These are phyloP conservation scores for Phaffomyces opuntiae DNA, from an alignment of 805 yeast genomes.

Conservation along the genomic window DNA sequence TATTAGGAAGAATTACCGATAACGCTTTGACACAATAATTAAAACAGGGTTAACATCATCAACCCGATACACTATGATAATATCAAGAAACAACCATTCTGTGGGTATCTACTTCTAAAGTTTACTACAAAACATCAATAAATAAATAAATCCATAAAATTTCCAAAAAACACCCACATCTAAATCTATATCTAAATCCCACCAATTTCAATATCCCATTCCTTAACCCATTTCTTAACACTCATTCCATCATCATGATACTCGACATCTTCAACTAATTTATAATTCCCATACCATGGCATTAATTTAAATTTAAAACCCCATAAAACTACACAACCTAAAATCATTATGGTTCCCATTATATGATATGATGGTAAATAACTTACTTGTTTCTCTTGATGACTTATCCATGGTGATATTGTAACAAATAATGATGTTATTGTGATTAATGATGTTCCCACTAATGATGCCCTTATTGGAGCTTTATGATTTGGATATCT, in stretches of 20 bases:
- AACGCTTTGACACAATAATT: too few relatives aligned
- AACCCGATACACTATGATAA: too few relatives aligned
- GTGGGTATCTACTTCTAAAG: too few relatives aligned
- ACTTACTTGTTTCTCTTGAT: conserved; percentile 17
- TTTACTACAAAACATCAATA: background rate
- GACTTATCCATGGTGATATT: conserved; percentile 36
- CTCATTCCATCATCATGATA: conserved; percentile 50
- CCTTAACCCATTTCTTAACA: conserved; percentile 49
- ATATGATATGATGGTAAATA: conserved; percentile 30
- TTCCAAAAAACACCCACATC: too few relatives aligned
- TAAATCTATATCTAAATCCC: background rate
- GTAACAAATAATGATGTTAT: conserved; percentile 40
- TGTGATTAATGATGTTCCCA: conserved; percentile 42
- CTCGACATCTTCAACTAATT: conserved; percentile 33
- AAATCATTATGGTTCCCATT: conserved; percentile 35
- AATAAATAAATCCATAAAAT: background rate
- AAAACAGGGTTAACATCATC: too few relatives aligned
- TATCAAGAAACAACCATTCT: too few relatives aligned
- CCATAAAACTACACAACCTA: conserved; percentile 50
- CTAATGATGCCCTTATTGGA: conserved; percentile 41
- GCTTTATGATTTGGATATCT: conserved; percentile 43
- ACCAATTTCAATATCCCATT: conserved; percentile 1
- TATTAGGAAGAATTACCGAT: too few relatives aligned
- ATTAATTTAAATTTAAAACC: conserved; percentile 37
- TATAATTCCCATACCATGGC: conserved; percentile 42